These are phyloP conservation scores for Aspergillus sp. DNA, from an alignment of 2,329 filamentous ascomycete species.

Conservation along the genomic window DNA sequence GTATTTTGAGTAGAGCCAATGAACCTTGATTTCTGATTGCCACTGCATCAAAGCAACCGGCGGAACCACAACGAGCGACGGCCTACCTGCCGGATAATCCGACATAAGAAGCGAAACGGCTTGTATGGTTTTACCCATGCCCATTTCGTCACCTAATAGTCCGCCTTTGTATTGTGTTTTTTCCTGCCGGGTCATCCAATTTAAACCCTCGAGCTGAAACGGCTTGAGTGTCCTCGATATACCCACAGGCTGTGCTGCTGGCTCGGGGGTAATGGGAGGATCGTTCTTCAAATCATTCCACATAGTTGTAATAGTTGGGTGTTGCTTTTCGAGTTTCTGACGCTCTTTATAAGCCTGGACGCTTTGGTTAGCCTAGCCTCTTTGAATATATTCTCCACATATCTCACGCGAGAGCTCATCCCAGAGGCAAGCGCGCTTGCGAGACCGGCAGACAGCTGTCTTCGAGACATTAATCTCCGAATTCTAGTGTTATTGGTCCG, in stretches of 20 bases:
- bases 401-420: conserved; percentile 34
- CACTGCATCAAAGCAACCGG: conserved; percentile 96
- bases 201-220: conserved; percentile 89
- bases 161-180: conserved; percentile 82
- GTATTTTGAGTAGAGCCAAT: conserved; percentile 3
- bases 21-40: conserved; percentile 74
- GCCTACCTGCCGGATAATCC: conserved; percentile 80
- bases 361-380: conserved; percentile 27
- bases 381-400: conserved; percentile 22
- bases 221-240: conserved; percentile 85
- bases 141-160: conserved; percentile 95
- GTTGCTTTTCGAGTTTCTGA: conserved; percentile 68
- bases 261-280: conserved; percentile 63
- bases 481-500: conserved; percentile 1
- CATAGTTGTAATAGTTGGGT: conserved; percentile 80
- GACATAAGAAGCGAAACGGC: conserved; percentile 98
- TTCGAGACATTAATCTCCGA: neutral
- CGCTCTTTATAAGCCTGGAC: conserved; percentile 54
- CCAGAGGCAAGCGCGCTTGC: conserved; percentile 2
- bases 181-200: conserved; percentile 94
- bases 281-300: conserved; percentile 74
- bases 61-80: conserved; percentile 84
- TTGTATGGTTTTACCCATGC: conserved; percentile 97
- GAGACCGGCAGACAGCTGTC: conserved; percentile 2
- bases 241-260: conserved; percentile 68